Base-by-base conservation (phyloP, 768 basidiomycete genomes). In the Tylopilus rubrobrunneus region DNA sequence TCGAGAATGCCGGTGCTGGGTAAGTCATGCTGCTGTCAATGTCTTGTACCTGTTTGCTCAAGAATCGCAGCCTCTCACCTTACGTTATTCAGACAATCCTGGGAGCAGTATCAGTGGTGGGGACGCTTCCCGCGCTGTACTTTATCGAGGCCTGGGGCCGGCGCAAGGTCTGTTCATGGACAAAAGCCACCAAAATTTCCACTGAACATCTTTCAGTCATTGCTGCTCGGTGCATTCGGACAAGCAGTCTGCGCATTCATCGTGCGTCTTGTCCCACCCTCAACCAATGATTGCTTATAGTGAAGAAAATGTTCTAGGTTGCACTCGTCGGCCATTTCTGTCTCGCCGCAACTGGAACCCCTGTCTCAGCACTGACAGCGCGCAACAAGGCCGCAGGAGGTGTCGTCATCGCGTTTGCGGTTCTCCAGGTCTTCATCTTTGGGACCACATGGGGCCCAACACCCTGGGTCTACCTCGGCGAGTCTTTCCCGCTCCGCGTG, bases 401-500 rank as follows among this genome's bases (percentile, higher is more conserved):
- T 52, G 76, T 78, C 0, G 72, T 89, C 34, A 87, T 92, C 56
- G 78, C 87, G 0, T 89, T 90, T 60, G 89, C 86, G 0, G 79
- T 90, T n/a, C 69, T 89, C 25, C 87, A 90, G 48, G 85, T 91
- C 27, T 81, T 84, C 60, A 78, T 79, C 10, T 90, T 79, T 67
- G 81, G 81, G 2, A 78, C 84, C 55, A 89, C 87, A 72, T 90
- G 87, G 87, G 34, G 87, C 12, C 85, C 86, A 7, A 84, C 81
- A 33, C 86, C 85, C 58, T 84, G 82, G 83, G 87, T 87, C 7
- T 87, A 87, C 62, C 78, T 88, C 31, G 86, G 86, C 48, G 87
- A 90, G 74, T 85, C 82, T 19, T 91, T 90, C 79, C 89, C 88
- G 14, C 80, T 91, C 23, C 83, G 87, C 45, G 85, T 92, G 43